Evolutionary conservation across 179 eudicot genomes (phyloP).

Genomic region (Carnegiea gigantea): DNA sequence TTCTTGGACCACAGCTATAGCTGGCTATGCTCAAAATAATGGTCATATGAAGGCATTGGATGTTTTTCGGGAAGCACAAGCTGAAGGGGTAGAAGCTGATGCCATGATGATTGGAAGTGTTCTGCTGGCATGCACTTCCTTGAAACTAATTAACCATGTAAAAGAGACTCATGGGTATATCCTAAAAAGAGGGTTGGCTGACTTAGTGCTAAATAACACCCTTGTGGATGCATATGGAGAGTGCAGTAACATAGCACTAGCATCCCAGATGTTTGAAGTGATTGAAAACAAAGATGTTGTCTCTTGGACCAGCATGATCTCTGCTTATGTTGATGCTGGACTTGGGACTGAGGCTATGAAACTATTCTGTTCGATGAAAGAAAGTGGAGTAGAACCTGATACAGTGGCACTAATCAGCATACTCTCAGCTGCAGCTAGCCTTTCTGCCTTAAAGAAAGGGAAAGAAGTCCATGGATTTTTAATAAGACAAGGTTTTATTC

Average conservation of each 20-base stretch:
- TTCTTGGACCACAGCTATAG: slow-evolving; percentile 75
- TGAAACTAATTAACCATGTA: slow-evolving; percentile 52
- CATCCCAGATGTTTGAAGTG: slow-evolving; percentile 46
- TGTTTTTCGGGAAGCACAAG: slow-evolving; percentile 49
- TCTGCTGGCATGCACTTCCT: slow-evolving; percentile 61
- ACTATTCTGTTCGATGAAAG: slow-evolving; percentile 32
- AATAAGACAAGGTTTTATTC: slow-evolving; percentile 29
- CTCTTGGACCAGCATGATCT: slow-evolving; percentile 49
- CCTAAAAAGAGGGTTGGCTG: slow-evolving; percentile 51
- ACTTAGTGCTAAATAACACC: slow-evolving; percentile 56
- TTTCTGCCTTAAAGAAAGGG: slow-evolving; percentile 43
- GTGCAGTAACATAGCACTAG: slow-evolving; percentile 51
- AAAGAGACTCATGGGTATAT: slow-evolving; percentile 74
- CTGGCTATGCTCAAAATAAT: slow-evolving; percentile 64
- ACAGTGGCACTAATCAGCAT: slow-evolving; percentile 37
- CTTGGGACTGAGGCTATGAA: slow-evolving; percentile 40
- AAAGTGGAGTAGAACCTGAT: slow-evolving; percentile 35
- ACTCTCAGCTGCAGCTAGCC: slow-evolving; percentile 41
- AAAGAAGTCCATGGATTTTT: slow-evolving; percentile 49
- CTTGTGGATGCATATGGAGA: slow-evolving; percentile 70
- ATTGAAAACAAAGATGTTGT: slow-evolving; percentile 56
- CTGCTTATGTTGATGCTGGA: slow-evolving; percentile 34
- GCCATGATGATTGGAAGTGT: slow-evolving; percentile 73
- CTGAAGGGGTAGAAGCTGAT: slow-evolving; percentile 42
- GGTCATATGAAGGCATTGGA: slow-evolving; percentile 48